phyloP scores from a whole-genome alignment of 73 alveolate species.

The Vitrella brassicaformis region DNA sequence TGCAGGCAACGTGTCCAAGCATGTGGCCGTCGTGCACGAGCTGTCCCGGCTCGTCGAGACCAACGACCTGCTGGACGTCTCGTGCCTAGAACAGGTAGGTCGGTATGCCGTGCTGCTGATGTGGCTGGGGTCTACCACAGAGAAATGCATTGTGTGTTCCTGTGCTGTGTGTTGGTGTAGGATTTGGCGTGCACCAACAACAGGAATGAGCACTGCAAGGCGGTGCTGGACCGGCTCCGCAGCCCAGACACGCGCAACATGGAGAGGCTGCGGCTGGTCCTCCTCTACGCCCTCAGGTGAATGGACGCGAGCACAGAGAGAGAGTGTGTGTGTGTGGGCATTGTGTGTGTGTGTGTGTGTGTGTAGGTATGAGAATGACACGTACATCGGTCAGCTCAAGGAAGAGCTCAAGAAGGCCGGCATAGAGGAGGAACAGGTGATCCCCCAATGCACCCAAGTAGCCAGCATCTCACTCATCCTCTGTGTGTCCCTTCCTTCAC shows the following conservation, averaged over 20 bases:
- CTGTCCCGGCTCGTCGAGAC: conserved; percentile 62
- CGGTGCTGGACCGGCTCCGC: conserved; percentile 17
- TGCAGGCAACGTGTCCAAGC: conserved; percentile 77
- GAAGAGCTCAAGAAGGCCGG: conserved; percentile 49
- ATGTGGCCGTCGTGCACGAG: conserved; percentile 75
- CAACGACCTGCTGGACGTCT: conserved; percentile 53
- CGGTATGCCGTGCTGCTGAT: background rate
- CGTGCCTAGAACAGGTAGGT: conserved; percentile 10
- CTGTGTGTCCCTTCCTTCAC: background rate
- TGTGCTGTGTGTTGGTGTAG: too few relatives aligned
- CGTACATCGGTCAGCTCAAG: conserved; percentile 48
- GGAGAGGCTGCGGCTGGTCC: conserved; percentile 69
- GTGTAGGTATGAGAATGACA: conserved; percentile 56
- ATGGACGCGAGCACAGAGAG: background rate
- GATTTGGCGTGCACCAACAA: conserved; percentile 71
- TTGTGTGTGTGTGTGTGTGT: background rate
- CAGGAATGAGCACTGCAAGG: conserved; percentile 34
- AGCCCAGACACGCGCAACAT: conserved; percentile 12
- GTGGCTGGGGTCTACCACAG: too few relatives aligned
- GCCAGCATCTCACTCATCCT: background rate
- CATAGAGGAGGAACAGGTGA: conserved; percentile 43
- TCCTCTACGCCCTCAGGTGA: conserved; percentile 64
- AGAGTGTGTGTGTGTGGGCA: background rate
- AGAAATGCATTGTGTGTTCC: too few relatives aligned
- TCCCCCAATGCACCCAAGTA: too few relatives aligned